These are phyloP conservation scores for Geosmithia flava DNA, from an alignment of 2,329 filamentous ascomycete species.

Conservation along the genomic window DNA sequence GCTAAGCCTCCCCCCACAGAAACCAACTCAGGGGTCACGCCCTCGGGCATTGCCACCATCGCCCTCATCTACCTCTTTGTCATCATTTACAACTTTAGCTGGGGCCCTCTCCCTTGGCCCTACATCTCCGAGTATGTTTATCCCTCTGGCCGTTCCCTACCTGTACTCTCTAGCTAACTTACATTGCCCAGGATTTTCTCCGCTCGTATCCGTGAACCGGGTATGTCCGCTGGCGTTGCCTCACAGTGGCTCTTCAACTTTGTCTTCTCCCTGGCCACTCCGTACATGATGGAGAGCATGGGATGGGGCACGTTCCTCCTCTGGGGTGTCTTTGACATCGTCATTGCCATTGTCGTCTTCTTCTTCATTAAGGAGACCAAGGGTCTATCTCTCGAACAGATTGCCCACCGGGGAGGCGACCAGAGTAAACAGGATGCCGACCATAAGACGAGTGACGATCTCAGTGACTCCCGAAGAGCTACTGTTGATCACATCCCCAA, in stretches of 20 bases:
- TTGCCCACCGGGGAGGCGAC: conserved; percentile 9
- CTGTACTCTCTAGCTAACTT: not conserved
- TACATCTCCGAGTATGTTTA: conserved; percentile 34
- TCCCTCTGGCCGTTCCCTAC: not conserved
- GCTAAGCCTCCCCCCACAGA: conserved; percentile 14
- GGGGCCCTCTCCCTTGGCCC: conserved; percentile 55
- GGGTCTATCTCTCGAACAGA: conserved; percentile 42
- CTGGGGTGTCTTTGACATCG: conserved; percentile 47
- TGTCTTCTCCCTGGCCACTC: conserved; percentile 35
- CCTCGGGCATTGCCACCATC: conserved; percentile 34
- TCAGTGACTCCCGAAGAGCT: not conserved
- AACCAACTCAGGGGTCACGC: conserved; percentile 14
- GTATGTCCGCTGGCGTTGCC: conserved; percentile 49
- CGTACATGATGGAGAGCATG: conserved; percentile 34
- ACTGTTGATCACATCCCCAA: not conserved
- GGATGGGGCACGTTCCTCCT: conserved; percentile 47
- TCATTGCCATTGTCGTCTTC: conserved; percentile 46
- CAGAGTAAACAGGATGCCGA: not conserved
- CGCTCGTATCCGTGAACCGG: conserved; percentile 44
- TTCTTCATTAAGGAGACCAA: conserved; percentile 56
- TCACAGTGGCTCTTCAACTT: conserved; percentile 59
- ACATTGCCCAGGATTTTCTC: conserved; percentile 42
- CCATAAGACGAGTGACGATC: not conserved
- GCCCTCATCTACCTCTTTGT: conserved; percentile 52
- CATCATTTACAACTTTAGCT: conserved; percentile 47